Percentiles rank a stretch among this genome's conserved stretches.
Conservation (phyloP, 306 rosid genomes). For the Prunus armeniaca region DNA sequence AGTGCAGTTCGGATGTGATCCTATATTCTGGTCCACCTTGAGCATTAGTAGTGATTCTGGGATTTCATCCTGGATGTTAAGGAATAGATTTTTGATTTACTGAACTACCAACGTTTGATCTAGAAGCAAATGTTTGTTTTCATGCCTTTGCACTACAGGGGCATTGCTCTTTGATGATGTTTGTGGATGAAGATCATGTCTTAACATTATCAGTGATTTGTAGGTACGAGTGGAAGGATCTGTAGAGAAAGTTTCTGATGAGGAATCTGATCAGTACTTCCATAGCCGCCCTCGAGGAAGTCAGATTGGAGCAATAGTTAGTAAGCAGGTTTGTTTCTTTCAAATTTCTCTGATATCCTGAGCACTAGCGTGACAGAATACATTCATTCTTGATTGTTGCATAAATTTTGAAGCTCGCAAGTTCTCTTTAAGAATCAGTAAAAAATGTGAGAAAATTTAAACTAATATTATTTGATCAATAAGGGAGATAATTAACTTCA, state of each 20-base stretch:
- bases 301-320: conserved; percentile 93
- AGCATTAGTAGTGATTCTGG: background rate
- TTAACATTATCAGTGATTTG: conserved; percentile 12
- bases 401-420: background rate
- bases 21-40: background rate
- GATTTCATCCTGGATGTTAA: background rate
- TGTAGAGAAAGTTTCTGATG: conserved; percentile 76
- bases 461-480: background rate
- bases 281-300: conserved; percentile 98
- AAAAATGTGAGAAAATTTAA: background rate
- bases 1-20: background rate
- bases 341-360: conserved; percentile 2
- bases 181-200: conserved; percentile 14
- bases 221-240: conserved; percentile 93
- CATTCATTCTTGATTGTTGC: background rate
- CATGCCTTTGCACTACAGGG: conserved; percentile 2
- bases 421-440: background rate
- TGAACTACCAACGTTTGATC: background rate
- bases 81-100: background rate
- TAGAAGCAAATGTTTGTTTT: background rate
- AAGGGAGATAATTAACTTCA: conserved; percentile 1
- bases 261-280: conserved; percentile 86
- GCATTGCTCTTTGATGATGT: conserved; percentile 11
- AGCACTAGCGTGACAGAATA: background rate
- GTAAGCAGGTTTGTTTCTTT: conserved; percentile 74